Evolutionary conservation across 768 basidiomycete species (phyloP).

Genomic region (Mrakia hoshinonis): DNA sequence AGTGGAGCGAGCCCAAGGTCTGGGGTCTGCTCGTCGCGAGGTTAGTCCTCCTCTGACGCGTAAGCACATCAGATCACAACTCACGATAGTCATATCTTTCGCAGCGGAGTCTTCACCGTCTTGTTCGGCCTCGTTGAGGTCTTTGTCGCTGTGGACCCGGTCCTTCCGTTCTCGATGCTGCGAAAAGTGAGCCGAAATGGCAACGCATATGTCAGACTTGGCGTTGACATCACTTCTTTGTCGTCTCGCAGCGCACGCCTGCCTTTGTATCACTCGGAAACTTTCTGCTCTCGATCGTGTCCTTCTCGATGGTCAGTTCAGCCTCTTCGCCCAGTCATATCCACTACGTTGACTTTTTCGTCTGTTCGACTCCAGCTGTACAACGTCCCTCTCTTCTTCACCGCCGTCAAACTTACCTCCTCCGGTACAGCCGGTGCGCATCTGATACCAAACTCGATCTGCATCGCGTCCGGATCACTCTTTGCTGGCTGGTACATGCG

Average conservation of each 20-base stretch:
- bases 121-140: conserved; percentile 73
- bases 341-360: neutral
- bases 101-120: conserved; percentile 50
- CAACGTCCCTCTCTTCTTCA: conserved; percentile 28
- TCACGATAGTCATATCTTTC: neutral
- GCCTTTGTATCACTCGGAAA: conserved; percentile 69
- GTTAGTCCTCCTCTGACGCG: neutral
- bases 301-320: conserved; percentile 59
- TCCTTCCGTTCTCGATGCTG: conserved; percentile 78
- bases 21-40: conserved; percentile 50
- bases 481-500: conserved; percentile 65
- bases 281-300: conserved; percentile 66
- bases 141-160: conserved; percentile 67
- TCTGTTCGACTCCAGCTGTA: neutral
- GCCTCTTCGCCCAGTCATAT: neutral
- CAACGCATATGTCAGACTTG: conserved; percentile 55
- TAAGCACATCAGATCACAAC: neutral
- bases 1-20: conserved; percentile 52
- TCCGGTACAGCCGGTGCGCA: conserved; percentile 43
- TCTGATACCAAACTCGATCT: conserved; percentile 81
- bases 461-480: conserved; percentile 75
- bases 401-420: conserved; percentile 11
- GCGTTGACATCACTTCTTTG: conserved; percentile 53
- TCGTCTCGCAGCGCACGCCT: conserved; percentile 45
- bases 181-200: conserved; percentile 64